Base-by-base conservation (phyloP, 1,284 basidiomycete genomes). In the Apiotrichum laibachii region DNA sequence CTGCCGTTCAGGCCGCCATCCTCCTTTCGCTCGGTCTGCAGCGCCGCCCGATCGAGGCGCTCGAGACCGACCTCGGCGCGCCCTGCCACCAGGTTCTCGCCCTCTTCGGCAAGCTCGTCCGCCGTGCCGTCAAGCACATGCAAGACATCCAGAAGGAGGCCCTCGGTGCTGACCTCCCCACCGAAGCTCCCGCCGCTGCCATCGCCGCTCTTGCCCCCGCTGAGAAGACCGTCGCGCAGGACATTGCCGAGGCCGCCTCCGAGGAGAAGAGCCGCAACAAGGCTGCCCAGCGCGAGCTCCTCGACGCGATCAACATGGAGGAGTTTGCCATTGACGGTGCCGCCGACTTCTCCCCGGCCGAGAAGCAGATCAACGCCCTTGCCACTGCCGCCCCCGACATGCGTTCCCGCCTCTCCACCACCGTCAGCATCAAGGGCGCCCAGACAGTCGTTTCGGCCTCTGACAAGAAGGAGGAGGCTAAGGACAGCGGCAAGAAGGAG, bases 11-110 rank as follows among this genome's bases (percentile, higher is more conserved):
- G 77, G 88, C 88, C 67, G 88, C 89, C 11, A 93, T 96, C 64
- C 79, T 97, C 16, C 82, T 96, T 43, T 90, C 90, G 0, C 82
- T 99, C 51, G 96, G 96, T 0, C 77, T 95, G 60, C 96, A 99
- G 78, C 82, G 92, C 50, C 98, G 99, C 79, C 82, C 85, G 2
- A 85, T 98, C 44, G 94, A 98, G 71, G 90, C 91, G 52, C 83
- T 95, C 34, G 92, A 94, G 82, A 87, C 87, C 37, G 92, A 96
- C 72, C 82, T 99, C 21, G 85, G 86, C 22, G 79, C 98, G 0
- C 89, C 62, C 5, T 35, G 47, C 26, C 62, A 63, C 4, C 95
- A 99, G 77, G 84, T 86, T 0, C 83, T 99, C 16, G 94, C 95
- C 0, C 81, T 98, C 42, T 94, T 99, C 75, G 88, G 88, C 67